Base-by-base conservation (phyloP, 768 basidiomycete species). In the Agaricus blazei region DNA sequence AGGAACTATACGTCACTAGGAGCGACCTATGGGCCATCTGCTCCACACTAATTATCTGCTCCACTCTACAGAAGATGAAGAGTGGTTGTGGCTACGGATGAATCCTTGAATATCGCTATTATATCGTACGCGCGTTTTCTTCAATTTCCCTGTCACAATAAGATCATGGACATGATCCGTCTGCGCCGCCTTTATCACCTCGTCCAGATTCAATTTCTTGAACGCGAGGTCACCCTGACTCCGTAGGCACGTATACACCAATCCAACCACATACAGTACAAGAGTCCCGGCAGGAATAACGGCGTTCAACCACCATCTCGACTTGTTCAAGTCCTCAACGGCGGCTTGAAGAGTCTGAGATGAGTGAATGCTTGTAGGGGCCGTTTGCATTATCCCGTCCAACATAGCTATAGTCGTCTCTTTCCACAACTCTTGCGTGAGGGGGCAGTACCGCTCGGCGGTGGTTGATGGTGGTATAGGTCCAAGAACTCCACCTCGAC, bases 341-440 rank as follows among this genome's bases (percentile, higher is more conserved):
- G 23, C n/a, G 9, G 58, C 59, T 9, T 48, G 26, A 11, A 64
- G 52, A 3, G 23, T 41, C 45, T 65, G 64, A 4, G 38, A 48
- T 1, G 47, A 42, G 9, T 23, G 19, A 43, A 48, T 48, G 3
- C 40, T 55, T 36, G 12, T 50, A 3, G 59, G 57, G 4, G 59
- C 54, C 7, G 62, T 63, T 23, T 58, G 60, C 51, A 63, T 58
- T 24, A 64, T 56, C 6, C 62, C 62, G 27, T 63, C 62, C 11
- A 65, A 41, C 51, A 63, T 57, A 36, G 51, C 58, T 3, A 29
- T 55, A 5, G 48, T 54, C 1, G 60, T 61, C 27, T 58, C 57
- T 37, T 14, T 40, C 62, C 62, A 63, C 27, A 61, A 23, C 6
- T 58, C 60, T 40, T 47, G 31, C 5, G 52, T 61, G 3, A 63